phyloP scores from a whole-genome alignment of 371 early-diverging fungal species.

The Syncephalastrum monosporum region DNA sequence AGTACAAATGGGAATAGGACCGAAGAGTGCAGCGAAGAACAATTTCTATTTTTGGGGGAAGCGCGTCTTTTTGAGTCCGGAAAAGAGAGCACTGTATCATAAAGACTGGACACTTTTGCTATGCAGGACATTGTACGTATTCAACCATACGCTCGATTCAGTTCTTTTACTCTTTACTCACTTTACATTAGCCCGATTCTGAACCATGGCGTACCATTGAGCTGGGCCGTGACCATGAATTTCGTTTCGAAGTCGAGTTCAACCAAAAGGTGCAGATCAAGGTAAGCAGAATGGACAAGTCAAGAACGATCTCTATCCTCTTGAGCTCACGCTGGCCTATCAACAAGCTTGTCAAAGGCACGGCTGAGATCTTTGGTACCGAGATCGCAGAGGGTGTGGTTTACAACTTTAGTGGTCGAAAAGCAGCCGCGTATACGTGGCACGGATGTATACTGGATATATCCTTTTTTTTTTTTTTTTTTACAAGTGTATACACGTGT shows the following conservation, averaged over 20 bases:
- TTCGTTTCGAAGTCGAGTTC: slow-evolving; percentile 77
- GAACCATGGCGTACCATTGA: slow-evolving; percentile 29
- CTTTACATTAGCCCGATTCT: slow-evolving; percentile 14
- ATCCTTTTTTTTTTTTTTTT: too few relatives aligned
- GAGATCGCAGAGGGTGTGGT: slow-evolving; percentile 77
- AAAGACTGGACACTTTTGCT: too few relatives aligned
- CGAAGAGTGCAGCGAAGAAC: too few relatives aligned
- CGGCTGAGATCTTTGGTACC: slow-evolving; percentile 90
- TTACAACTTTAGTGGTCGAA: slow-evolving; percentile 80
- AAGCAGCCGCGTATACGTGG: slow-evolving; percentile 94
- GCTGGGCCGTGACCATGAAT: slow-evolving; percentile 66
- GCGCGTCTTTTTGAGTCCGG: too few relatives aligned
- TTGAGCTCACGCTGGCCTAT: too few relatives aligned
- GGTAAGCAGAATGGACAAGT: slow-evolving; percentile 23
- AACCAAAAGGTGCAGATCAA: slow-evolving; percentile 49
- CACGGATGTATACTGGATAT: slow-evolving; percentile 82
- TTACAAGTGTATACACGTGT: background rate
- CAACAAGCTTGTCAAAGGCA: slow-evolving; percentile 67
- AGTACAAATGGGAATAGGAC: too few relatives aligned
- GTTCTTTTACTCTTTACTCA: background rate
- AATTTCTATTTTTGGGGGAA: too few relatives aligned
- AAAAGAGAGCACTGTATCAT: too few relatives aligned
- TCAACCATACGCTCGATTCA: too few relatives aligned
- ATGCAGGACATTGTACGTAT: slow-evolving; percentile 9
- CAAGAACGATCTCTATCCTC: background rate